Percentiles rank a stretch among this genome's conserved stretches.
Conservation (phyloP, 1,139 yeast genomes). For the Hemisphaericaspora subhashii region DNA sequence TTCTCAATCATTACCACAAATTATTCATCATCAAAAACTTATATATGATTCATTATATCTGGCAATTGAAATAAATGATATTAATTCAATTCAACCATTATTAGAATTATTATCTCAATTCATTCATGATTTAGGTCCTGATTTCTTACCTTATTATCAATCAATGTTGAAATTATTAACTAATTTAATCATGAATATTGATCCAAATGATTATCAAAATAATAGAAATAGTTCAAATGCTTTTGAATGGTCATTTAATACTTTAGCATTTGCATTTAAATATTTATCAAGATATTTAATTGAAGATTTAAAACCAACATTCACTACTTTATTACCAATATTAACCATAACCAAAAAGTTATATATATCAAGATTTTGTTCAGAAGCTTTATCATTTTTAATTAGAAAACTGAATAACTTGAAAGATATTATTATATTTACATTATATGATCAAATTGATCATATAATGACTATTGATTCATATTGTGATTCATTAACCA, state of each 20-base stretch:
- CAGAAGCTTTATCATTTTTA: slow-evolving; percentile 86
- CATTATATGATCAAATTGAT: slow-evolving; percentile 48
- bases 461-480: slow-evolving; percentile 33
- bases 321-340: slow-evolving; percentile 63
- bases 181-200: slow-evolving; percentile 46
- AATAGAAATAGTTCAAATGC: slow-evolving; percentile 56
- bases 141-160: slow-evolving; percentile 71
- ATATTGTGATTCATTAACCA: slow-evolving; percentile 57
- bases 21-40: slow-evolving; percentile 65
- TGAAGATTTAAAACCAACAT: slow-evolving; percentile 67
- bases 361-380: slow-evolving; percentile 78
- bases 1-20: slow-evolving; percentile 75
- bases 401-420: slow-evolving; percentile 67
- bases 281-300: slow-evolving; percentile 68
- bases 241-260: slow-evolving; percentile 81
- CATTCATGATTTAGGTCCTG: slow-evolving; percentile 91
- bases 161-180: slow-evolving; percentile 53
- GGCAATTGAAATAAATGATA: slow-evolving; percentile 59
- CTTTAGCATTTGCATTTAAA: slow-evolving; percentile 86
- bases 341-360: slow-evolving; percentile 53
- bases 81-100: slow-evolving; percentile 74
- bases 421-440: slow-evolving; percentile 44
- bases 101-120: slow-evolving; percentile 82
- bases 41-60: slow-evolving; percentile 56
- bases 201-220: slow-evolving; percentile 48